Percentiles rank a stretch among this genome's conserved stretches.
These are phyloP conservation scores for Ganoderma boninense DNA, from an alignment of 1,284 basidiomycete genomes.

Conservation along the genomic window DNA sequence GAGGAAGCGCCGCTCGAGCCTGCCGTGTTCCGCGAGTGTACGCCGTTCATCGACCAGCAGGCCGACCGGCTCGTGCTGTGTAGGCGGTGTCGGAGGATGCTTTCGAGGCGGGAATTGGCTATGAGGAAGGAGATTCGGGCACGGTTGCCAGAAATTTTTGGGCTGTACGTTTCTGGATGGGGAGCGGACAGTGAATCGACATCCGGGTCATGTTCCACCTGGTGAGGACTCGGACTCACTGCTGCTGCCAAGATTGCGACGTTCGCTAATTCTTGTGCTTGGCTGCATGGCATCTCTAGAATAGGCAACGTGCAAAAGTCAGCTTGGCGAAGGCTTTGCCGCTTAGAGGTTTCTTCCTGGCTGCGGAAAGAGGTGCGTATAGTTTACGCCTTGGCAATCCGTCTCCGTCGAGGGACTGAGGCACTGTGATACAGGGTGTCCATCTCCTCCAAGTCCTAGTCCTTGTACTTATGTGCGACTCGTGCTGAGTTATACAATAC, in stretches of 20 bases:
- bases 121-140: neutral
- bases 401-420: no score
- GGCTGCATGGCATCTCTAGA: neutral
- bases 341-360: no score
- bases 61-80: neutral
- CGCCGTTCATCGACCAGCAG: neutral
- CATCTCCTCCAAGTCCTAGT: no score
- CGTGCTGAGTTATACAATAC: no score
- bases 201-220: neutral
- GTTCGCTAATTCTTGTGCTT: neutral
- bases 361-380: no score
- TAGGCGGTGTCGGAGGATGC: neutral
- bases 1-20: neutral
- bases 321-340: no score
- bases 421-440: no score
- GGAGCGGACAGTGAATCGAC: neutral
- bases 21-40: neutral
- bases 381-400: no score
- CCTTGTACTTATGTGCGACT: no score
- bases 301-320: no score
- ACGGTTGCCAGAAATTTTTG: neutral
- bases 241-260: neutral
- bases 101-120: neutral
- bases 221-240: neutral
- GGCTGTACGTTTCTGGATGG: neutral